Conservation (phyloP, 192 early-diverging fungal genomes). For the Gaertneriomyces sp. region DNA sequence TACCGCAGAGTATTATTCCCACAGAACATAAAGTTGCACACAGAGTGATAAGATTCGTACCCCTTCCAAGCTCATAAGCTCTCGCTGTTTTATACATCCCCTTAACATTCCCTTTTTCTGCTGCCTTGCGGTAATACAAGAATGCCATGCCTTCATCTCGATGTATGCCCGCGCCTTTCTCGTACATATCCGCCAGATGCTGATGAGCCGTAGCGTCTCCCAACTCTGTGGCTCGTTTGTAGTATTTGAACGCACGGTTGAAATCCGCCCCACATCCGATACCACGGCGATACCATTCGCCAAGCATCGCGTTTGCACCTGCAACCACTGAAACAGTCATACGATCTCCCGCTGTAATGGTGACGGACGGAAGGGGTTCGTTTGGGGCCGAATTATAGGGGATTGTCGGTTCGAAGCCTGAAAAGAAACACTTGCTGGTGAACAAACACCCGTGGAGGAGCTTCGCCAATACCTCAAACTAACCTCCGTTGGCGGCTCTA, state of each 20-base stretch:
- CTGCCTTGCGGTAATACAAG: slow-evolving; percentile 21
- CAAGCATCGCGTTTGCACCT: slow-evolving; percentile 26
- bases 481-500: not conserved
- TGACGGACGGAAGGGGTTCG: too few species aligned
- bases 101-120: slow-evolving; percentile 19
- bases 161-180: slow-evolving; percentile 29
- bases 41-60: not conserved
- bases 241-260: slow-evolving; percentile 26
- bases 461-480: not conserved
- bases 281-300: slow-evolving; percentile 36
- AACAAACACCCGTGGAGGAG: not conserved
- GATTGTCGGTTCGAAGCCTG: not conserved
- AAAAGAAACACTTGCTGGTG: not conserved
- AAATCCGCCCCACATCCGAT: slow-evolving; percentile 22
- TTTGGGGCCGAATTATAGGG: not conserved
- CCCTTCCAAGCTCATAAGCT: slow-evolving; percentile 31
- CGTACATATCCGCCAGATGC: slow-evolving; percentile 34
- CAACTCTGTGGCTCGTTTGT: slow-evolving; percentile 23
- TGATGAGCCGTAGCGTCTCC: slow-evolving; percentile 15
- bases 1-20: too few species aligned
- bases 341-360: too few species aligned
- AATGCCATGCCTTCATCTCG: slow-evolving; percentile 33
- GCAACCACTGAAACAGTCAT: not conserved
- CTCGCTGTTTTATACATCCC: slow-evolving; percentile 32
- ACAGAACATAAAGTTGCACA: too few species aligned